A percentile compares a stretch with the other conserved stretches of the same genome.
phyloP scores from a whole-genome alignment of 2,329 filamentous ascomycete species.

The Geosmithia flava region DNA sequence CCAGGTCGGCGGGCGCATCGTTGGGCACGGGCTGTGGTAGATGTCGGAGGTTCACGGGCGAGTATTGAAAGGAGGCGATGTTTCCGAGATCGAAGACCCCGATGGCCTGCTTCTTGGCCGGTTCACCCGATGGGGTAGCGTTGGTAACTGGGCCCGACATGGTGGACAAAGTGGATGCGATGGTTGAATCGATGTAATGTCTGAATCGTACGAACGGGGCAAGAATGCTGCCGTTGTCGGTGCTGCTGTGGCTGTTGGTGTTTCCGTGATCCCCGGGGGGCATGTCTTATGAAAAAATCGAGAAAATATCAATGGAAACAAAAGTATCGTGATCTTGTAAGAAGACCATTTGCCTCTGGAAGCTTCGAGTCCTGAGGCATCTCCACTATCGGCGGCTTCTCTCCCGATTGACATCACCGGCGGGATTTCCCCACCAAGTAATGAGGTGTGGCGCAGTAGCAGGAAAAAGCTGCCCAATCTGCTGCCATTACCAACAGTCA shows the following conservation, averaged over 20 bases:
- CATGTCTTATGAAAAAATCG: not conserved
- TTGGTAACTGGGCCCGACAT: constrained; percentile 5
- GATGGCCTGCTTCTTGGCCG: not conserved
- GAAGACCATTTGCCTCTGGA: no score
- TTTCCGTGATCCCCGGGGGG: not conserved
- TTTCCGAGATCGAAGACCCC: not conserved
- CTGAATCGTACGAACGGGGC: constrained; percentile 28
- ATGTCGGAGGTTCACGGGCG: constrained; percentile 18
- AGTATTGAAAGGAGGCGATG: not conserved
- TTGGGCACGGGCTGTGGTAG: constrained; percentile 34
- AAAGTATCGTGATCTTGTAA: no score
- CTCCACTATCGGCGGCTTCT: no score
- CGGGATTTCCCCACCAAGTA: no score
- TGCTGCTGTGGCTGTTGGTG: not conserved
- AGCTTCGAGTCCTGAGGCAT: no score
- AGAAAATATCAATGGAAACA: not conserved
- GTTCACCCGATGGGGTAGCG: not conserved
- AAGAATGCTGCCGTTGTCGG: not conserved
- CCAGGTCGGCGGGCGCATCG: constrained; percentile 24
- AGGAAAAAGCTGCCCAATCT: no score
- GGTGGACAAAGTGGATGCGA: constrained; percentile 14
- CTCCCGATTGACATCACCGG: no score
- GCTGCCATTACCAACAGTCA: not conserved
- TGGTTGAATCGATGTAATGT: constrained; percentile 23
- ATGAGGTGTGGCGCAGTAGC: no score